phyloP scores from a whole-genome alignment of 1,284 basidiomycete species.

The Xerocomus minutiporus region DNA sequence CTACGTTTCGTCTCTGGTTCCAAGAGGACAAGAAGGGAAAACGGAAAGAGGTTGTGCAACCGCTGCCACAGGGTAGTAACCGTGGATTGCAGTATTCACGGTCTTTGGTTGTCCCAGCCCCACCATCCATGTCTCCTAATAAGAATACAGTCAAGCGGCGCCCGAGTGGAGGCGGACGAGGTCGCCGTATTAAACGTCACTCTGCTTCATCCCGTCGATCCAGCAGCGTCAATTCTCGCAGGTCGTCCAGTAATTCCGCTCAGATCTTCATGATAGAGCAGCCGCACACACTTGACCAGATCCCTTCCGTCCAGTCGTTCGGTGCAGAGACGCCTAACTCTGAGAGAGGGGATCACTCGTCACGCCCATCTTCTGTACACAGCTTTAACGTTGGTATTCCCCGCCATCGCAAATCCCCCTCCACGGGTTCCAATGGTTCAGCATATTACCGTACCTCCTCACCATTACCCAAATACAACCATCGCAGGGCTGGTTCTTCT shows the following conservation, averaged over 20 bases:
- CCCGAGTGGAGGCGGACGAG: conserved; percentile 41
- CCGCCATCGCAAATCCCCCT: conserved; percentile 67
- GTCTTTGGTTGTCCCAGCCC: conserved; percentile 17
- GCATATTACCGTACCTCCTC: conserved; percentile 58
- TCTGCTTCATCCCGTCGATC: conserved; percentile 72
- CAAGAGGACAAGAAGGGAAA: conserved; percentile 77
- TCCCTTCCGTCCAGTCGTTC: conserved; percentile 58
- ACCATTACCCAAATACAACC: conserved; percentile 61
- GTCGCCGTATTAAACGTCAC: conserved; percentile 54
- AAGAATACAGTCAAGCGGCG: conserved; percentile 45
- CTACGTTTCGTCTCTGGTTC: conserved; percentile 75
- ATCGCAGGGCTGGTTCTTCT: conserved; percentile 66
- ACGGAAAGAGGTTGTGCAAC: conserved; percentile 45
- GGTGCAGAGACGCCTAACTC: conserved; percentile 76
- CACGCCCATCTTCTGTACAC: conserved; percentile 68
- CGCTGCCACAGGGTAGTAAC: conserved; percentile 28
- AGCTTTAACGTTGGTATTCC: conserved; percentile 54
- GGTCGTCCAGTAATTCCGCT: conserved; percentile 65
- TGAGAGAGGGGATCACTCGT: conserved; percentile 67
- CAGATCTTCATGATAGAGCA: conserved; percentile 59
- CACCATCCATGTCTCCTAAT: conserved; percentile 25
- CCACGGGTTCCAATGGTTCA: conserved; percentile 68
- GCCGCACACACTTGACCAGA: conserved; percentile 43
- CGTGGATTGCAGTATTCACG: conserved; percentile 26
- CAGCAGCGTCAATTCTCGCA: conserved; percentile 75